These are phyloP conservation scores for Neofusicoccum laricinum DNA, from an alignment of 2,329 filamentous ascomycete species.

Conservation along the genomic window DNA sequence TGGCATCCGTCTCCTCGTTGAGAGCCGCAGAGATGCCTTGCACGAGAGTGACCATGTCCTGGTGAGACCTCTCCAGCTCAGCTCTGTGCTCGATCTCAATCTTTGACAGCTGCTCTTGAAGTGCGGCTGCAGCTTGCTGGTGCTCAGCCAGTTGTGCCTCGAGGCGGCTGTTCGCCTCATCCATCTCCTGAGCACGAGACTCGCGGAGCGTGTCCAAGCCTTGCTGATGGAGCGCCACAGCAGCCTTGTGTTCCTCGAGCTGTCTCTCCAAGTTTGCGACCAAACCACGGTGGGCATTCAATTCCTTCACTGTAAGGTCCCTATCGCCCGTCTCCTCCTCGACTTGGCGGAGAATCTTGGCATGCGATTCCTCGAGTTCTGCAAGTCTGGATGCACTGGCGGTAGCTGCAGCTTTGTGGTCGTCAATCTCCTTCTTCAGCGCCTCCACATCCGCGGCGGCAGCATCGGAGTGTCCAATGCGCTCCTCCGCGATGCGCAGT, in stretches of 20 bases:
- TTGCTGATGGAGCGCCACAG: constrained; percentile 53
- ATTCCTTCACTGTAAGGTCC: constrained; percentile 52
- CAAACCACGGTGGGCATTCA: constrained; percentile 50
- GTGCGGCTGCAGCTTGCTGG: constrained; percentile 28
- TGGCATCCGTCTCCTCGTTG: constrained; percentile 57
- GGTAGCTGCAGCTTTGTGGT: constrained; percentile 73
- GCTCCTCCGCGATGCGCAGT: constrained; percentile 36
- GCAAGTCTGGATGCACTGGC: constrained; percentile 67
- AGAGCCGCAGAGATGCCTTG: constrained; percentile 62
- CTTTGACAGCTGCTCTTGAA: constrained; percentile 30
- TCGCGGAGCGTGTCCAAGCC: constrained; percentile 53
- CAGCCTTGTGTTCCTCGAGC: constrained; percentile 54
- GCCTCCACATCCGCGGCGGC: constrained; percentile 44
- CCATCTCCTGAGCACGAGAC: constrained; percentile 55
- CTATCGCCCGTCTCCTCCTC: constrained; percentile 63
- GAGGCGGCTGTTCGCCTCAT: constrained; percentile 32
- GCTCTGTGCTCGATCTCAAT: constrained; percentile 46
- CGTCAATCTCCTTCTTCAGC: constrained; percentile 72
- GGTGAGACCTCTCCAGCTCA: constrained; percentile 58
- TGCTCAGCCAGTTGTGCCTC: constrained; percentile 33
- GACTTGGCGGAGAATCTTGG: constrained; percentile 63
- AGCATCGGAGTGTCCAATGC: constrained; percentile 24
- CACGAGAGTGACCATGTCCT: constrained; percentile 58
- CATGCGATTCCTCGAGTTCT: constrained; percentile 70
- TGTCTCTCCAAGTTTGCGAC: constrained; percentile 56